Evolutionary conservation across 2,329 filamentous ascomycete genomes (phyloP).

Genomic region (Fusarium sp.): DNA sequence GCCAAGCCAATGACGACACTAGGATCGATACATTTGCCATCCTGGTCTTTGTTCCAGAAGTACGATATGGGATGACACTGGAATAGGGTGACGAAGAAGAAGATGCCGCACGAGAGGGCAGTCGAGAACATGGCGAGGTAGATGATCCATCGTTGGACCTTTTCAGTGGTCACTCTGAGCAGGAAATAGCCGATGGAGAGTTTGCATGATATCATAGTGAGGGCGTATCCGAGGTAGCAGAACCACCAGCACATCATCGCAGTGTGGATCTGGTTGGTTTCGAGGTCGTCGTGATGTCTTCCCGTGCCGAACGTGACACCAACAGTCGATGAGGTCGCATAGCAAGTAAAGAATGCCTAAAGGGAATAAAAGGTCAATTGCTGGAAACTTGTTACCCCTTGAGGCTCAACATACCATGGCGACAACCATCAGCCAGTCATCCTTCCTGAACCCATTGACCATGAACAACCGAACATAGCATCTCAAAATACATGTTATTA

Average conservation of each 20-base stretch:
- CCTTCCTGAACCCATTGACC: conserved; percentile 48
- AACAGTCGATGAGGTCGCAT: conserved; percentile 19
- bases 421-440: conserved; percentile 50
- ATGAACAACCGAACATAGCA: conserved; percentile 47
- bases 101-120: conserved; percentile 41
- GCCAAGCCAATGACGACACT: conserved; percentile 57
- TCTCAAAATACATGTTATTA: conserved; percentile 43
- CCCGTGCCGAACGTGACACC: conserved; percentile 51
- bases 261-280: conserved; percentile 22
- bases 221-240: conserved; percentile 42
- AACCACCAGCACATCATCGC: conserved; percentile 48
- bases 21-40: conserved; percentile 41
- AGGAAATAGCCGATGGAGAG: conserved; percentile 49
- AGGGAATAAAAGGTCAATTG: conserved; percentile 29
- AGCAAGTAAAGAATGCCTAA: conserved; percentile 36
- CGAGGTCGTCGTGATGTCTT: conserved; percentile 45
- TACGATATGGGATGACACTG: conserved; percentile 43
- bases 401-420: conserved; percentile 40
- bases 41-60: conserved; percentile 42
- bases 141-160: conserved; percentile 36
- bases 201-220: conserved; percentile 45
- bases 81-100: conserved; percentile 46
- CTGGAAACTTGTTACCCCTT: background rate
- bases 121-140: conserved; percentile 44
- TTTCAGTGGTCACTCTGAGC: conserved; percentile 42